Conservation (phyloP, 1,139 yeast genomes). For the Meyerozyma guilliermondii region DNA sequence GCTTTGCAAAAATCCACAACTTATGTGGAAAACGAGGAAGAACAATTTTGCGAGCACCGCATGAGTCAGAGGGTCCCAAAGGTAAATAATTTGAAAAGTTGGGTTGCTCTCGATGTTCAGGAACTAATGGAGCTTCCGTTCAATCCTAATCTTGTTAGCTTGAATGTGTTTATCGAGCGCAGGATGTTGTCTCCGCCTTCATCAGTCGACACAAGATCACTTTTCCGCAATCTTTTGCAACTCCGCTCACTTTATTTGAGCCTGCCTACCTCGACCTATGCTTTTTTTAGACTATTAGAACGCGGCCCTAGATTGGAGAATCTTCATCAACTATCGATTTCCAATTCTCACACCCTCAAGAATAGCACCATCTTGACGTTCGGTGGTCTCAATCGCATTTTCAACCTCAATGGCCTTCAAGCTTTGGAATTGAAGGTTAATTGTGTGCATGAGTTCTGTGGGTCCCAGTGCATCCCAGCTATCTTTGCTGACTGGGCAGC, state of each 20-base stretch:
- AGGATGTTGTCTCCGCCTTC: constrained; percentile 2
- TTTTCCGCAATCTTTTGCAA: constrained; percentile 3
- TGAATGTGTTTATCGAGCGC: constrained; percentile 17
- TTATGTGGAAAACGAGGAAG: constrained; percentile 15
- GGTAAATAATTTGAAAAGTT: constrained; percentile 17
- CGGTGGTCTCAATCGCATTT: constrained; percentile 10
- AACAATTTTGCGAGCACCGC: constrained; percentile 4
- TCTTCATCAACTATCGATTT: constrained; percentile 15
- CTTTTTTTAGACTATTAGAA: constrained; percentile 11
- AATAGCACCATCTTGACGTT: constrained; percentile 11
- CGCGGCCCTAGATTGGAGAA: constrained; percentile 5
- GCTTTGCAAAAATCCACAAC: constrained; percentile 10
- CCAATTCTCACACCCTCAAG: constrained; percentile 16
- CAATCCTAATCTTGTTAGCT: constrained; percentile 15
- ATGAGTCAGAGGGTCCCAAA: constrained; percentile 7
- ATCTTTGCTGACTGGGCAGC: constrained; percentile 16
- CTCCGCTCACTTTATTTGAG: constrained; percentile 5
- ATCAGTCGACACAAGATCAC: not conserved
- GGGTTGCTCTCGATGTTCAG: constrained; percentile 18
- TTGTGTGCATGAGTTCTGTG: constrained; percentile 16
- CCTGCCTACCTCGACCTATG: constrained; percentile 12
- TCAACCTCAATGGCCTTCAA: constrained; percentile 13
- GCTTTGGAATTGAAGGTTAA: constrained; percentile 20
- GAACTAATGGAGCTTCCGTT: constrained; percentile 18
- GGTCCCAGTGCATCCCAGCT: constrained; percentile 17